These are phyloP conservation scores for Coemansia sp. DNA, from an alignment of 192 early-diverging fungal species.

Conservation along the genomic window DNA sequence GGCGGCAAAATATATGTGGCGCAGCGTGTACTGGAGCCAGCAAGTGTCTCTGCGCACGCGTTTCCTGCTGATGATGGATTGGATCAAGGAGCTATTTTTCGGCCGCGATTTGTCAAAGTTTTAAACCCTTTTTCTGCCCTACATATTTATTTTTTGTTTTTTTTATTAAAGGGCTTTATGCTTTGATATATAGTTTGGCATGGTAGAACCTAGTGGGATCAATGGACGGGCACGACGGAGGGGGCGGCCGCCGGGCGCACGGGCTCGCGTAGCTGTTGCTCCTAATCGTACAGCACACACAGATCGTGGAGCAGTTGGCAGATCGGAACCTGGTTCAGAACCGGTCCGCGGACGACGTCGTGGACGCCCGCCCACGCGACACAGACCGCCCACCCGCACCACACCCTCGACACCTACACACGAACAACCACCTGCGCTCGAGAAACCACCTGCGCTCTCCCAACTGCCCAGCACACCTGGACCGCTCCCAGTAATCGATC, in stretches of 20 bases:
- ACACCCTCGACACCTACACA: background rate
- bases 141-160: background rate
- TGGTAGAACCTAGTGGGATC: constrained; percentile 15
- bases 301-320: background rate
- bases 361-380: background rate
- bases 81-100: constrained; percentile 85
- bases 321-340: background rate
- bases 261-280: background rate
- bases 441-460: background rate
- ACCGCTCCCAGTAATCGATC: constrained; percentile 1
- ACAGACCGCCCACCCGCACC: background rate
- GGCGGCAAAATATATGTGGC: constrained; percentile 53
- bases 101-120: constrained; percentile 78
- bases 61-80: constrained; percentile 80
- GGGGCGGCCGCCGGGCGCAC: constrained; percentile 43
- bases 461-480: background rate
- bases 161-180: background rate
- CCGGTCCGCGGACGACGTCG: background rate
- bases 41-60: constrained; percentile 74
- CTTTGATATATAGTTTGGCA: background rate
- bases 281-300: background rate
- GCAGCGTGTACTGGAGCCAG: constrained; percentile 55
- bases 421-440: background rate
- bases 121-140: constrained; percentile 8
- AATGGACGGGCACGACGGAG: constrained; percentile 33